phyloP scores from a whole-genome alignment of 1,284 basidiomycete species.

The Termitomyces sp. region DNA sequence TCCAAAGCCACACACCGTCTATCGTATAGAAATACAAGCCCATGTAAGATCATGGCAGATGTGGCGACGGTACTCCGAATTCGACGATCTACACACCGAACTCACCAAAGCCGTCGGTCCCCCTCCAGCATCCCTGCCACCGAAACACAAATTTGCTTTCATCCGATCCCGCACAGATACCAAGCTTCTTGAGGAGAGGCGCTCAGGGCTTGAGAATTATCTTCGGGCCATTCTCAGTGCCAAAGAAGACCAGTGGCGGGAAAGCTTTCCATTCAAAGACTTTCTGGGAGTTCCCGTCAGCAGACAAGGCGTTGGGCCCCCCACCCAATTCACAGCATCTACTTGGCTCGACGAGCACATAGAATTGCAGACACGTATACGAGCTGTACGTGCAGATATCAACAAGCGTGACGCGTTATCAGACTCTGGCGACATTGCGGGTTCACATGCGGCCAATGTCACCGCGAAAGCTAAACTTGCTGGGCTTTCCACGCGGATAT shows the following conservation, averaged over 20 bases:
- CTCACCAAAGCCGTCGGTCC: conserved; percentile 68
- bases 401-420: conserved; percentile 83
- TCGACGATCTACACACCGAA: conserved; percentile 80
- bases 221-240: conserved; percentile 79
- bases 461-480: conserved; percentile 82
- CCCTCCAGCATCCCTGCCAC: conserved; percentile 72
- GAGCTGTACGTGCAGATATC: conserved; percentile 78
- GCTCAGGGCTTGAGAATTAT: conserved; percentile 76
- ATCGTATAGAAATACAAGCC: conserved; percentile 75
- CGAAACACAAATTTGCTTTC: conserved; percentile 73
- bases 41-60: conserved; percentile 89
- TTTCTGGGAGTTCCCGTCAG: conserved; percentile 82
- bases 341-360: conserved; percentile 85
- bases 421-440: conserved; percentile 66
- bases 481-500: conserved; percentile 65
- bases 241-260: conserved; percentile 80
- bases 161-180: conserved; percentile 45
- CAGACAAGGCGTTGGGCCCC: conserved; percentile 38
- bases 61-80: conserved; percentile 92
- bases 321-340: conserved; percentile 58
- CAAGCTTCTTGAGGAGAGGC: conserved; percentile 69
- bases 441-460: conserved; percentile 76
- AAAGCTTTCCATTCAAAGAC: conserved; percentile 72
- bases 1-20: conserved; percentile 76
- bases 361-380: conserved; percentile 68